Evolutionary conservation across 306 rosid genomes (phyloP).

Genomic region (Quercus gilva): DNA sequence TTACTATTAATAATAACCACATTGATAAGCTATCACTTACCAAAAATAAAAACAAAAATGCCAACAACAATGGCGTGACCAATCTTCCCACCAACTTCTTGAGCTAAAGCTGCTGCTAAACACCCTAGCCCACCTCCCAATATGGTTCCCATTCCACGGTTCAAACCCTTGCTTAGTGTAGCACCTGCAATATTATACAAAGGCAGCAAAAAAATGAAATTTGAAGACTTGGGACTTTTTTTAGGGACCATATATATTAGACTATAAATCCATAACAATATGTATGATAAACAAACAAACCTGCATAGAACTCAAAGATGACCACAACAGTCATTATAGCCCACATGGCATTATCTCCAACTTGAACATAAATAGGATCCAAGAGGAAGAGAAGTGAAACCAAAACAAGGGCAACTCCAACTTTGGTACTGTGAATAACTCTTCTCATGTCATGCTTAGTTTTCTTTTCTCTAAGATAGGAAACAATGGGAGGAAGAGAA

Average conservation of each 20-base stretch:
- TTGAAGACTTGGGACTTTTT: neutral
- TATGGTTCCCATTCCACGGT: slow-evolving; percentile 78
- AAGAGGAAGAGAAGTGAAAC: slow-evolving; percentile 75
- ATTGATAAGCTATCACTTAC: slow-evolving; percentile 27
- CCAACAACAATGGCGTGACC: slow-evolving; percentile 53
- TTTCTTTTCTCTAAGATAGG: slow-evolving; percentile 20
- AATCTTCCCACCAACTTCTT: slow-evolving; percentile 43
- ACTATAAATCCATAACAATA: neutral
- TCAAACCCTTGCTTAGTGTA: slow-evolving; percentile 79
- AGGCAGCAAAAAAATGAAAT: neutral
- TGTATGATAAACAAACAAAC: slow-evolving; percentile 20
- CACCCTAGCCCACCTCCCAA: slow-evolving; percentile 81
- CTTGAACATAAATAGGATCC: slow-evolving; percentile 63
- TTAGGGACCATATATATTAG: neutral
- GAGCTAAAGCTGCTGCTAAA: slow-evolving; percentile 58
- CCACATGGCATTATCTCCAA: slow-evolving; percentile 96
- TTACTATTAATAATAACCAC: no score
- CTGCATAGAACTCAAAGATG: slow-evolving; percentile 83
- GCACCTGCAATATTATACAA: slow-evolving; percentile 53
- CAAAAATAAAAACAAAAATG: slow-evolving; percentile 48
- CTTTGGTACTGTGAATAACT: slow-evolving; percentile 68
- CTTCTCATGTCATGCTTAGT: slow-evolving; percentile 37
- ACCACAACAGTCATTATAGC: slow-evolving; percentile 93
- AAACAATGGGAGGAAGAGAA: slow-evolving; percentile 17
- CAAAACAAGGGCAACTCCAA: slow-evolving; percentile 68